Percentiles rank a stretch among this genome's conserved stretches.
These are phyloP conservation scores for Thelephora terrestris DNA, from an alignment of 1,284 basidiomycete genomes.

Conservation along the genomic window DNA sequence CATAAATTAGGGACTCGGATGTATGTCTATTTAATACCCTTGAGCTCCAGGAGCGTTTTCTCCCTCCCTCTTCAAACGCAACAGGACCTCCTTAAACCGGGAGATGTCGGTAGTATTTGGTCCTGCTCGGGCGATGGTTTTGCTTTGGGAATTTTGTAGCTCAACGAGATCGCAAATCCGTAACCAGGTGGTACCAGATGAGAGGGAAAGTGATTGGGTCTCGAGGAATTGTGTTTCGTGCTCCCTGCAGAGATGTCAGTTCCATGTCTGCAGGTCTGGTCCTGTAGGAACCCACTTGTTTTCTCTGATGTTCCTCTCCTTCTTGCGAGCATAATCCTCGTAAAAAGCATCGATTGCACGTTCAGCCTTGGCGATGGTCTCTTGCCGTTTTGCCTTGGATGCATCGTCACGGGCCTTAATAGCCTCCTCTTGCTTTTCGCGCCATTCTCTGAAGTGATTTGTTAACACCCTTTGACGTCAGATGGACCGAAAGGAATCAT, in stretches of 20 bases:
- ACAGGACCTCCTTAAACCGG: conserved; percentile 86
- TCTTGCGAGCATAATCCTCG: conserved; percentile 86
- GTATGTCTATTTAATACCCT: conserved; percentile 54
- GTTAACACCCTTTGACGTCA: conserved; percentile 1
- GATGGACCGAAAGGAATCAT: conserved; percentile 15
- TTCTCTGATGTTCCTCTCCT: conserved; percentile 86
- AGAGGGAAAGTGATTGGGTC: conserved; percentile 66
- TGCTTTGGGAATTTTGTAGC: conserved; percentile 93
- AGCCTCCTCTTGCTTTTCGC: conserved; percentile 78
- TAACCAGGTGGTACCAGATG: conserved; percentile 92
- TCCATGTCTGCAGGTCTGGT: not conserved
- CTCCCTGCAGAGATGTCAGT: conserved; percentile 45
- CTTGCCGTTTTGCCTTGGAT: conserved; percentile 72
- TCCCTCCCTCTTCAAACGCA: conserved; percentile 82
- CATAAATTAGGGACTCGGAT: not conserved
- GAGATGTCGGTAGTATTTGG: conserved; percentile 84
- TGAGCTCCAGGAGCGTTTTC: conserved; percentile 85
- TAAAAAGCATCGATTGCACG: conserved; percentile 94
- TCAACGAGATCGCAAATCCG: conserved; percentile 84
- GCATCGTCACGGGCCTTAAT: conserved; percentile 75
- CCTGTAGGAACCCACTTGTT: conserved; percentile 74
- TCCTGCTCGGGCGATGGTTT: conserved; percentile 84
- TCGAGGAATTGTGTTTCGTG: conserved; percentile 78
- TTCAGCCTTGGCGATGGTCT: conserved; percentile 85
- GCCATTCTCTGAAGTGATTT: conserved; percentile 61